Base-by-base conservation (phyloP, 208 protist species). In the Trypanosoma theileri region DNA sequence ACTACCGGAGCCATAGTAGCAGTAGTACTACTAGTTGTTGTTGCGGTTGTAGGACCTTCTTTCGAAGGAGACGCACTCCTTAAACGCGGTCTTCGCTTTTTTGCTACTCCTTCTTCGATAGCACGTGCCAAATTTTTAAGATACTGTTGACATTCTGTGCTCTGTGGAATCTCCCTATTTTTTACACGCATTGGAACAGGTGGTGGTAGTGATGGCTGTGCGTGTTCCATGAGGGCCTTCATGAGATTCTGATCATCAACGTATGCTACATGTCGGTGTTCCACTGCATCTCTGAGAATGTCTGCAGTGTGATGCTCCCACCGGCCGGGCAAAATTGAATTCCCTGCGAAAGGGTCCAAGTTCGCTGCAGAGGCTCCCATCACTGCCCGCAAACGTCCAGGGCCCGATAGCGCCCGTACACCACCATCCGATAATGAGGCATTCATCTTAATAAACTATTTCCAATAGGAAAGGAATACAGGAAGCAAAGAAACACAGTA, bases 181-280 rank as follows among this genome's bases (percentile, higher is more conserved):
- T 42, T n/a, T 3, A 2, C 51, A 1, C 0, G 31, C 16, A 14
- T 3, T 16, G 16, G 0, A 17, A 50, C 12, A 12, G 35, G 31
- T 19, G 10, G 14, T 16, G 61, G 61, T 10, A 66, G 45, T 13
- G 19, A 31, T 22, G 61, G 61, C 2, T 41, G 11, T 31, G 35
- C 14, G 4, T 35, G 8, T 31, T 58, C 11, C 61, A 66, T 66
- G 9, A 66, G 51, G 4, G 24, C 17, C 17, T 35, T 22, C 61
- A 66, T 66, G 22, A 66, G 11, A 35, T 50, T 40, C 48, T n/a
- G 50, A 22, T 66, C 61, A 57, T 66, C 61, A 12, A 50, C 50
- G 28, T 28, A 46, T 26, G 57, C 6, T 11, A 35, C 28, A 8
- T 6, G 28, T 1, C 28, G 28, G 28, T 35, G 6, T 35, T 35